Percentiles rank a stretch among this genome's conserved stretches.
Evolutionary conservation across 352 stramenopile genomes (phyloP).

Genomic region (Pythium sp.): DNA sequence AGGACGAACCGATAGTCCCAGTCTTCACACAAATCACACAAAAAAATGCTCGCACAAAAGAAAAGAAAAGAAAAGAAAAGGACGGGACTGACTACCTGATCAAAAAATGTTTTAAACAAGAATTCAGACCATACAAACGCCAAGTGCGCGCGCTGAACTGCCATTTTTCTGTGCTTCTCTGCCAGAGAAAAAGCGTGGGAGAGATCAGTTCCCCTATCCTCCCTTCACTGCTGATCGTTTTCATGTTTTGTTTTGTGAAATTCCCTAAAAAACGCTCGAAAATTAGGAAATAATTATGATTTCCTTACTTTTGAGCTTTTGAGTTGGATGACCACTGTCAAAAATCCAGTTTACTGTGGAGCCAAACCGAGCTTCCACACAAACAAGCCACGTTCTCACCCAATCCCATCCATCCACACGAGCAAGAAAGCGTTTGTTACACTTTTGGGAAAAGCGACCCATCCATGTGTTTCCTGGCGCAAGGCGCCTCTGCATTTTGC

Average conservation of each 20-base stretch:
- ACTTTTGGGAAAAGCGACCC: constrained; percentile 1
- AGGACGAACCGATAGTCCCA: background rate
- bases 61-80: background rate
- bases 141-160: background rate
- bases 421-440: background rate
- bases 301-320: too few species aligned
- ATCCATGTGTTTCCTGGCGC: constrained; percentile 6
- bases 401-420: background rate
- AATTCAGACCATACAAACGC: background rate
- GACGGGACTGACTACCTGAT: background rate
- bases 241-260: too few species aligned
- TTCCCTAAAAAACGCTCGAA: too few species aligned
- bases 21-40: background rate
- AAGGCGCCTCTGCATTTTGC: background rate
- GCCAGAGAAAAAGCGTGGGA: background rate
- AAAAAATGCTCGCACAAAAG: background rate
- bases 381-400: background rate
- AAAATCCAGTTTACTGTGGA: constrained; percentile 4
- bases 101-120: constrained; percentile 4
- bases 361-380: background rate
- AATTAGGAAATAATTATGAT: too few species aligned
- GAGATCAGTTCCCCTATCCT: too few species aligned
- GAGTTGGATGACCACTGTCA: too few species aligned
- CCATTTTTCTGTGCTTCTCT: background rate
- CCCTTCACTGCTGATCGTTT: too few species aligned